Percentiles rank a stretch among this genome's conserved stretches.
Conservation (phyloP, 139 green algal species). For the Trebouxia sp. region DNA sequence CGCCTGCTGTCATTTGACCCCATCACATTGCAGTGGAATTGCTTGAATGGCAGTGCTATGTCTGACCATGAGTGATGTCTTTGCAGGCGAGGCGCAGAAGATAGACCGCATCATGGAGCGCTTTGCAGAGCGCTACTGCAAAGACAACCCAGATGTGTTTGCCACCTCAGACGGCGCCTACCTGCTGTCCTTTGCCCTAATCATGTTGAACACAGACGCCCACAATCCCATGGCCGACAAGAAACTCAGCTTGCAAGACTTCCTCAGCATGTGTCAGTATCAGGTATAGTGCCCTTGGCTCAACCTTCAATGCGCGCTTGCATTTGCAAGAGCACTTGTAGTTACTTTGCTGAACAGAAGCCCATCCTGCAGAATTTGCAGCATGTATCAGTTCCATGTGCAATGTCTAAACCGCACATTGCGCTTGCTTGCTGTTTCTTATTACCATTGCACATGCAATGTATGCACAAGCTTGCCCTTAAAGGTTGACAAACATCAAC, state of each 20-base stretch:
- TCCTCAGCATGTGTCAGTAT: conserved; percentile 78
- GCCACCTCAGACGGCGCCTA: conserved; percentile 81
- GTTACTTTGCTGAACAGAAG: not conserved
- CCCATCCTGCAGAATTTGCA: not conserved
- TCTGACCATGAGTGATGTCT: not conserved
- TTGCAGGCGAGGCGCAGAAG: conserved; percentile 81
- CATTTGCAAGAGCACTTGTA: not conserved
- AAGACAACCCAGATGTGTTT: conserved; percentile 75
- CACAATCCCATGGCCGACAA: conserved; percentile 92
- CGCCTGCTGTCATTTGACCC: conserved; percentile 89
- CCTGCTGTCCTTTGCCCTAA: conserved; percentile 87
- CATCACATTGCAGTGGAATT: conserved; percentile 98
- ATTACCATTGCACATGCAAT: no score
- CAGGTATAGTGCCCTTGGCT: not conserved
- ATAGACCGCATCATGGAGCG: conserved; percentile 95
- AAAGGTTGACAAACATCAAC: no score
- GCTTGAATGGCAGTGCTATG: no score
- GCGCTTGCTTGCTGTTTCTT: no score
- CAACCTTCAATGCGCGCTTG: not conserved
- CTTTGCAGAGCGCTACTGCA: conserved; percentile 79
- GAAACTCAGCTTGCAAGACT: conserved; percentile 73
- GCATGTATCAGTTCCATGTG: not conserved
- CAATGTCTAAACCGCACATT: no score
- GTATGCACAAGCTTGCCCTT: no score
- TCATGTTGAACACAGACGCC: conserved; percentile 97